Base-by-base conservation (phyloP, 495 filamentous ascomycete species). In the Aspergillus haitiensis region DNA sequence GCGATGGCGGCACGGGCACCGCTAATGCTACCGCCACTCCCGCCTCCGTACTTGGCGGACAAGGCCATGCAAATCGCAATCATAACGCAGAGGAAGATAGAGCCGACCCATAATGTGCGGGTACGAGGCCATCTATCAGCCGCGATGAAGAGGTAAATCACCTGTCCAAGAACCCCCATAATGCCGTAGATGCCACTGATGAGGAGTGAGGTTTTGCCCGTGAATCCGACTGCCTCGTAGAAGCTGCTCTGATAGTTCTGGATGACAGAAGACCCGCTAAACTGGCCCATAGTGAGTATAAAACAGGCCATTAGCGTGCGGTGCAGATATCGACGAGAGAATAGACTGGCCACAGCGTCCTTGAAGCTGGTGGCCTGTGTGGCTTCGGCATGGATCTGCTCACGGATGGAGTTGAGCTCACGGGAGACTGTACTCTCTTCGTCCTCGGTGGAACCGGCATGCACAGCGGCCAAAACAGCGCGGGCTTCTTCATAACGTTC, bases 151-250 rank as follows among this genome's bases (percentile, higher is more conserved):
- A 65, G 62, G 46, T 65, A 65, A 9, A 65, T 61, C 4, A 61
- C n/a, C 42, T 65, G 63, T 15, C 63, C 63, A 2, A 65, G 15
- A 6, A 65, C 63, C 7, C 63, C 63, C 63, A 65, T 65, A 55
- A 65, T 62, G 8, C 63, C 63, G 34, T 65, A 65, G 34, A 65
- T 61, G 6, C 63, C 63, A 37, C 63, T 65, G 39, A 65, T 65
- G 16, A 65, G 39, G 7, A 65, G 63, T 3, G 63, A 61, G 10
- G 59, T 62, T 45, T 56, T 65, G n/a, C 63, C 63, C 6, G 63
- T 65, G 36, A 61, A 65, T 9, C 63, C 63, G 45, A 65, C 63
- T 15, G 63, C 46, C 27, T 46, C 51, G 34, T 65, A 65, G 33
- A 65, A 65, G 15, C 27, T 65, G 39, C 50, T 62, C 37, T 65